phyloP scores from a whole-genome alignment of 495 filamentous ascomycete species.

The Apiosordaria backusii region DNA sequence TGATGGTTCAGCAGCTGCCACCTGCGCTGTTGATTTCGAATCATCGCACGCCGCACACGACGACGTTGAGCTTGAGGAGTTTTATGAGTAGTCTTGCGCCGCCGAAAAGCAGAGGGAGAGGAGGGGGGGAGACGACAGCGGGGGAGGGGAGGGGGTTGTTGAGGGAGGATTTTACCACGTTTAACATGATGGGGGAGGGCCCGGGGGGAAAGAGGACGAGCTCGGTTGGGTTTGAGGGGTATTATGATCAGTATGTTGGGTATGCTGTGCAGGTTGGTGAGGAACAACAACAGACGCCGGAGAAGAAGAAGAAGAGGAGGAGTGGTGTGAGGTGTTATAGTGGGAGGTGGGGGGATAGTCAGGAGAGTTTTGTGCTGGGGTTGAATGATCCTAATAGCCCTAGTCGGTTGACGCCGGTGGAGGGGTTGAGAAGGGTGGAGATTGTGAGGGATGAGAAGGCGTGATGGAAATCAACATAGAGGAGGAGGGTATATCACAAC shows the following conservation, averaged over 20 bases:
- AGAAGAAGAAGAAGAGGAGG: conserved; percentile 14
- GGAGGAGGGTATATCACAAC: not conserved
- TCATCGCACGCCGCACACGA: conserved; percentile 24
- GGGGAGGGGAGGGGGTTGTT: conserved; percentile 10
- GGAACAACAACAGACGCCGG: not conserved
- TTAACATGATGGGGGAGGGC: conserved; percentile 14
- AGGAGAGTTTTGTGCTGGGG: conserved; percentile 30
- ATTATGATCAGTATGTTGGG: conserved; percentile 26
- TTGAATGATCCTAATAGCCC: conserved; percentile 31
- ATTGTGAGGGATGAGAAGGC: not conserved
- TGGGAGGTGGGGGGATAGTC: conserved; percentile 24
- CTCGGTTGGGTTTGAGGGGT: conserved; percentile 27
- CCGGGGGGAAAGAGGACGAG: conserved; percentile 18
- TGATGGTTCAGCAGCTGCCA: too few relatives aligned
- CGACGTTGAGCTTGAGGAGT: conserved; percentile 29
- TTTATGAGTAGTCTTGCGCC: conserved; percentile 29
- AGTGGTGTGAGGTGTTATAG: conserved; percentile 6
- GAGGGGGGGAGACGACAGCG: conserved; percentile 9
- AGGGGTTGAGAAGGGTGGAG: conserved; percentile 11
- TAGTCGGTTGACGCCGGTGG: conserved; percentile 27
- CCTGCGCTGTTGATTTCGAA: conserved; percentile 12
- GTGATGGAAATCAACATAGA: too few relatives aligned
- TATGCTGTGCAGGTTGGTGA: conserved; percentile 10
- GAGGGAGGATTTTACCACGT: conserved; percentile 4
- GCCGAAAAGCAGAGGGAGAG: conserved; percentile 18